Evolutionary conservation across 2,329 filamentous ascomycete species (phyloP), one percentile per base, ranked within the genome.

Genomic region (Neoscytalidium dimidiatum): DNA sequence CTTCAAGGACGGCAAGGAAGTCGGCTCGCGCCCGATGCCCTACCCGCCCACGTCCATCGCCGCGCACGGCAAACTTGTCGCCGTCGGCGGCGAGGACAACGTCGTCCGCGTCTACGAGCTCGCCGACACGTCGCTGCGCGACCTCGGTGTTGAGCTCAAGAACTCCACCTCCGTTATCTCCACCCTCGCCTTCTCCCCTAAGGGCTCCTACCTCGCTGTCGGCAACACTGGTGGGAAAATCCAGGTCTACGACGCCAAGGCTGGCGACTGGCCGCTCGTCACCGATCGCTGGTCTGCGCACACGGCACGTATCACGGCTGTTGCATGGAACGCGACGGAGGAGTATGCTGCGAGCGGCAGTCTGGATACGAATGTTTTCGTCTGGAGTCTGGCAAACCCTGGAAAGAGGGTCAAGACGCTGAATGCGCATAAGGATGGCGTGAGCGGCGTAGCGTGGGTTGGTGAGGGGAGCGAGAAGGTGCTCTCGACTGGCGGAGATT

Each of bases 401-500:
- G 93, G 92, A 2, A 91, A 91, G 78, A 86, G 94, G 70, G 86
- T 96, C 70, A 94, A 95, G 81, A 90, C 88, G 14, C 80, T 88
- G 23, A 96, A 97, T 74, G 93, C 94, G 57, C 95, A 99, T 81
- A 97, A 97, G 80, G 95, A 98, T 74, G 95, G 95, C 9, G 93
- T 98, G 19, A 92, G 90, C 70, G 94, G 92, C 17, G 90, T 98
- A 17, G 85, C 85, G 13, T 99, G 94, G 93, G 84, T 92, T 83
- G 56, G 43, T 2, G 17, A 17, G 14, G 62, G 62, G 0, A 83
- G 65, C 78, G 69, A 68, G 6, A 92, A 86, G 79, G 84, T 98
- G 57, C 88, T 91, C 9, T 96, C 90, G 70, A 87, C 88, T 4
- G 95, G 95, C 51, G 91, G 89, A 11, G 95, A 99, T 84, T 94